Evolutionary conservation across 2,329 filamentous ascomycete genomes (phyloP).

Genomic region (Hypoxylon sp.): DNA sequence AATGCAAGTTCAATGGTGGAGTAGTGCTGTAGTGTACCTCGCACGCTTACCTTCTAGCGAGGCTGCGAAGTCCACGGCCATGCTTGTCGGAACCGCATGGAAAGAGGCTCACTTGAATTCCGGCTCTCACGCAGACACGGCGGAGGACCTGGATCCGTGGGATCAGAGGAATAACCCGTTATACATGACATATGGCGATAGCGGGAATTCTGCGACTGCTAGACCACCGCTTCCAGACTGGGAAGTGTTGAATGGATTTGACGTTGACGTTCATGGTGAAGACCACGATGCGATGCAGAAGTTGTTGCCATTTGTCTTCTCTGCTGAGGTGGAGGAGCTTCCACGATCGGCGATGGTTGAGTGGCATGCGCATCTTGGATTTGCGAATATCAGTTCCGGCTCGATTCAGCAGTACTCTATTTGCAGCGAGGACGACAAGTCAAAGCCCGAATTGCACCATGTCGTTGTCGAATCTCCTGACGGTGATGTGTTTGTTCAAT

Average conservation of each 20-base stretch:
- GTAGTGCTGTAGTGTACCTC: conserved; percentile 78
- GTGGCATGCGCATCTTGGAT: conserved; percentile 78
- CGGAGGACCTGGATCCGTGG: conserved; percentile 71
- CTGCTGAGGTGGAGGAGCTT: conserved; percentile 78
- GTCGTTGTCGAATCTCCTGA: conserved; percentile 36
- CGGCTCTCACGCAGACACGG: conserved; percentile 57
- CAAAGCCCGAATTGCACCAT: conserved; percentile 36
- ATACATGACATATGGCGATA: conserved; percentile 54
- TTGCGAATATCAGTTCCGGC: conserved; percentile 50
- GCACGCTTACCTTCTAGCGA: conserved; percentile 49
- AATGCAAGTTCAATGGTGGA: conserved; percentile 78
- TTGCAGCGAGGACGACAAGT: background rate
- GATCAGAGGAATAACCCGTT: conserved; percentile 66
- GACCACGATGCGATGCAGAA: conserved; percentile 42
- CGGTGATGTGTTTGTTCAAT: conserved; percentile 41
- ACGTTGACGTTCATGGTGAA: conserved; percentile 47
- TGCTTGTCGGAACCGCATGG: conserved; percentile 60
- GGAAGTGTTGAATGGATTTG: conserved; percentile 52
- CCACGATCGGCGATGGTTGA: conserved; percentile 80
- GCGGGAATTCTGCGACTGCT: conserved; percentile 37
- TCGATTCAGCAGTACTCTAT: conserved; percentile 35
- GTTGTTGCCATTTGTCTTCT: conserved; percentile 72
- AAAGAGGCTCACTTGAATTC: conserved; percentile 51
- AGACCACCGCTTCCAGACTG: conserved; percentile 59
- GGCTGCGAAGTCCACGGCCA: conserved; percentile 47